Evolutionary conservation across 1,284 basidiomycete species (phyloP), one percentile per base, ranked within the genome.

Genomic region (Malassezia yamatoensis): DNA sequence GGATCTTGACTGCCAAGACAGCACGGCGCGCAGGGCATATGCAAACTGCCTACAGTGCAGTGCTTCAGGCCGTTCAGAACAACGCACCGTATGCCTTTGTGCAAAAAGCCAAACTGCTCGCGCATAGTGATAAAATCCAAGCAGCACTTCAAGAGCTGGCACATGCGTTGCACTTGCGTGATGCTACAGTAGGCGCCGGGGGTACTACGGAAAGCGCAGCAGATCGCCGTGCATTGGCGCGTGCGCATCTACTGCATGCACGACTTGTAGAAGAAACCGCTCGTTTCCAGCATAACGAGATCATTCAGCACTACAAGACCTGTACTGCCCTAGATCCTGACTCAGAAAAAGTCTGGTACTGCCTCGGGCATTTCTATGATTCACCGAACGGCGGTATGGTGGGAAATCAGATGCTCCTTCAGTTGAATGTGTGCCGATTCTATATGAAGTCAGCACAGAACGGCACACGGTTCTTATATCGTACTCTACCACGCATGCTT

Each of bases 381-480:
- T 59, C 61, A 40, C 45, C 66, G 37, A 56, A 44, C 24, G 39
- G 53, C 34, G 44, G 50, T 81, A 48, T 59, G 85, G 82, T 83
- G 81, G 61, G 61, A 20, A 69, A 66, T 49, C 52, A 59, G 48
- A 60, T 65, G 35, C 58, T 62, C 50, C 59, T 67, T 35, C 65
- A 66, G 46, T 57, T 59, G 80, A 37, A 80, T 80, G 59, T 88
- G 82, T 8, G 79, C 87, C 64, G 80, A 61, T 80, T 84, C 48
- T 96, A 86, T 66, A 79, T 82, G 5, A 83, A 81, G 61, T 87
- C 90, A 0, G 83, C 93, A 52, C 79, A 80, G 65, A 78, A 81
- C 65, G 94, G 94, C 11, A 90, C 90, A 43, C 98, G 98, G 78
- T 96, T 87, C 76, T 87, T 96, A 47, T 98, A 93, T 75, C 91